A percentile compares a stretch with the other conserved stretches of the same genome.
Evolutionary conservation across 73 alveolate species (phyloP).

Genomic region (Blepharisma stoltei): DNA sequence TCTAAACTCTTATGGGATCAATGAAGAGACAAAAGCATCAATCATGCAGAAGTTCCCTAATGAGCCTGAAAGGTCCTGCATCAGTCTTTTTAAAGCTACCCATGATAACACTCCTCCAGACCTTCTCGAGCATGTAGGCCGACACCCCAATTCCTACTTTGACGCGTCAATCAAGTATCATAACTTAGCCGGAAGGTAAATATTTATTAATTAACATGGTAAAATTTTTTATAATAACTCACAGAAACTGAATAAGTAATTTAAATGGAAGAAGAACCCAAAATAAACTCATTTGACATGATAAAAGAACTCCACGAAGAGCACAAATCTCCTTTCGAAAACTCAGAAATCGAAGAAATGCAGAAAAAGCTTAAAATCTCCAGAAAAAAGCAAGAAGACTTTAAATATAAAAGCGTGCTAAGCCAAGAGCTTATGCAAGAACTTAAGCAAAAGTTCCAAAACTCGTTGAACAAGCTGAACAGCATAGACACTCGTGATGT

Average conservation of each 20-base stretch:
- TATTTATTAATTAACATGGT: too few relatives aligned
- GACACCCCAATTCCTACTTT: conserved; percentile 88
- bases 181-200: not conserved
- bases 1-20: conserved; percentile 49
- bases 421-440: conserved; percentile 1
- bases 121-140: conserved; percentile 75
- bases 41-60: conserved; percentile 67
- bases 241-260: too few relatives aligned
- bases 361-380: not conserved
- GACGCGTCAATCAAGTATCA: conserved; percentile 38
- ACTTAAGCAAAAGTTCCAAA: not conserved
- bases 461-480: not conserved
- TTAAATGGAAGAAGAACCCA: too few relatives aligned
- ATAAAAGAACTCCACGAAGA: not conserved
- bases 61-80: conserved; percentile 74
- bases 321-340: not conserved
- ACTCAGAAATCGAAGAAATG: conserved; percentile 5
- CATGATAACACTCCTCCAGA: conserved; percentile 39
- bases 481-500: conserved; percentile 1
- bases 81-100: conserved; percentile 66
- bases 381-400: not conserved
- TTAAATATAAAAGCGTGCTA: not conserved
- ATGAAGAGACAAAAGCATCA: conserved; percentile 36
- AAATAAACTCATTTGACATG: conserved; percentile 1
- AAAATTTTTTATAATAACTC: too few relatives aligned